Evolutionary conservation across 495 filamentous ascomycete species (phyloP).

Genomic region (Terfezia boudieri): DNA sequence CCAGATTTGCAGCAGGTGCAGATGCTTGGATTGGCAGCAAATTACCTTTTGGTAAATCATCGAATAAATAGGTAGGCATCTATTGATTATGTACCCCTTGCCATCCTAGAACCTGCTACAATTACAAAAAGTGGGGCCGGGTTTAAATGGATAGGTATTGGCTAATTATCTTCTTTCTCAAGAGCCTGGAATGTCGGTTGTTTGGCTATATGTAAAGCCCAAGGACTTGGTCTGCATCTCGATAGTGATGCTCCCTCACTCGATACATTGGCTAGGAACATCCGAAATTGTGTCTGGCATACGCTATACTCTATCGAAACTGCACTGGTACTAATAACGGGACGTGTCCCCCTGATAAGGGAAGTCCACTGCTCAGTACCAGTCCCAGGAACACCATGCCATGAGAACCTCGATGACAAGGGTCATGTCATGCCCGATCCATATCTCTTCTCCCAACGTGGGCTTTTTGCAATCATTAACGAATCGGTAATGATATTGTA

Average conservation of each 20-base stretch:
- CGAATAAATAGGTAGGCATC: conserved; percentile 13
- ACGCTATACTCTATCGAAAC: conserved; percentile 11
- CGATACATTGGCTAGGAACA: conserved; percentile 1
- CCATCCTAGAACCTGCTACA: background rate
- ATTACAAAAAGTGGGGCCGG: background rate
- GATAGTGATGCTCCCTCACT: conserved; percentile 1
- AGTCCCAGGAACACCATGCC: background rate
- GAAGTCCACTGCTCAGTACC: conserved; percentile 4
- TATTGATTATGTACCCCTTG: too few species aligned
- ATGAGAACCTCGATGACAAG: background rate
- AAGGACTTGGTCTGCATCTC: conserved; percentile 13
- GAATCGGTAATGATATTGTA: background rate
- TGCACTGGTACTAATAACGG: conserved; percentile 10
- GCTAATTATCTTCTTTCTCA: background rate
- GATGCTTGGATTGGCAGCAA: conserved; percentile 10
- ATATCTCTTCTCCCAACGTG: background rate
- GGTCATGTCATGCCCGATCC: background rate
- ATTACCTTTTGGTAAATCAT: conserved; percentile 13
- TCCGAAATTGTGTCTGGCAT: conserved; percentile 13
- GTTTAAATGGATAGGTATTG: background rate
- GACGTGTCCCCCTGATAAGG: conserved; percentile 10
- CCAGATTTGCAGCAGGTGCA: conserved; percentile 9
- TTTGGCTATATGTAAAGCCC: conserved; percentile 11
- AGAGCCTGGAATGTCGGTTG: conserved; percentile 16
- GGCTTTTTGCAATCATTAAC: background rate